Conservation (phyloP, 2,329 filamentous ascomycete species). For the Stachybotrys elegans region DNA sequence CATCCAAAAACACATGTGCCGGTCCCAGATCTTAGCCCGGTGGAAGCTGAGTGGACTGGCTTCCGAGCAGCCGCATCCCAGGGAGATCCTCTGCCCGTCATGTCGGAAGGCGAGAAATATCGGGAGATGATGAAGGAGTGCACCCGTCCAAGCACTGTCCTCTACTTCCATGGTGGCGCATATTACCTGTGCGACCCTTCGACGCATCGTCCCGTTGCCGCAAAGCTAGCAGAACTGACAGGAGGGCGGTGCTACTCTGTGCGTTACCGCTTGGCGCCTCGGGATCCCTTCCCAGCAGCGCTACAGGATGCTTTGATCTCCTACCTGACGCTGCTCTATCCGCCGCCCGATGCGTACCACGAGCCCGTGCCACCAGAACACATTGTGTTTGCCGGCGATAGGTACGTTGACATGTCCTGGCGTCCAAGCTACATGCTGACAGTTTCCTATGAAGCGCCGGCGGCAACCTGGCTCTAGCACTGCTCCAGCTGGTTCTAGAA, state of each 20-base stretch:
- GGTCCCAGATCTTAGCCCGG: slow-evolving; percentile 48
- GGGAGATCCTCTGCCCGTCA: slow-evolving; percentile 44
- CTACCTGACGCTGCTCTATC: slow-evolving; percentile 69
- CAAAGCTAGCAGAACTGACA: slow-evolving; percentile 60
- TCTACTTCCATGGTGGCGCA: slow-evolving; percentile 75
- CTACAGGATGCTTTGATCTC: slow-evolving; percentile 68
- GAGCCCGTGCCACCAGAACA: slow-evolving; percentile 57
- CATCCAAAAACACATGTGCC: slow-evolving; percentile 9
- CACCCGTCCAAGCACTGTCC: slow-evolving; percentile 55
- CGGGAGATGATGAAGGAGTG: slow-evolving; percentile 62
- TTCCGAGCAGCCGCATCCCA: slow-evolving; percentile 52
- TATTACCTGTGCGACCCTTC: slow-evolving; percentile 68
- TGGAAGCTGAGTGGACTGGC: slow-evolving; percentile 74
- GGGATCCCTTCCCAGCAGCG: slow-evolving; percentile 69
- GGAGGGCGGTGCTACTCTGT: slow-evolving; percentile 67
- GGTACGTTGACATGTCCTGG: slow-evolving; percentile 27
- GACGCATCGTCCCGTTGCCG: slow-evolving; percentile 55
- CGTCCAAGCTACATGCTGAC: slow-evolving; percentile 8
- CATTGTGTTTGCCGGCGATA: slow-evolving; percentile 69
- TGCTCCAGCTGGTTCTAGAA: slow-evolving; percentile 66
- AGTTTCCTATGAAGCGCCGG: slow-evolving; percentile 50
- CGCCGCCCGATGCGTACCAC: slow-evolving; percentile 63
- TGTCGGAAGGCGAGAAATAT: slow-evolving; percentile 63
- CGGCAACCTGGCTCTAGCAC: slow-evolving; percentile 61
- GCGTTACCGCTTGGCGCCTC: slow-evolving; percentile 69